Percentiles rank a stretch among this genome's conserved stretches.
Evolutionary conservation across 2,329 filamentous ascomycete species (phyloP).

Genomic region (Nemania serpens): DNA sequence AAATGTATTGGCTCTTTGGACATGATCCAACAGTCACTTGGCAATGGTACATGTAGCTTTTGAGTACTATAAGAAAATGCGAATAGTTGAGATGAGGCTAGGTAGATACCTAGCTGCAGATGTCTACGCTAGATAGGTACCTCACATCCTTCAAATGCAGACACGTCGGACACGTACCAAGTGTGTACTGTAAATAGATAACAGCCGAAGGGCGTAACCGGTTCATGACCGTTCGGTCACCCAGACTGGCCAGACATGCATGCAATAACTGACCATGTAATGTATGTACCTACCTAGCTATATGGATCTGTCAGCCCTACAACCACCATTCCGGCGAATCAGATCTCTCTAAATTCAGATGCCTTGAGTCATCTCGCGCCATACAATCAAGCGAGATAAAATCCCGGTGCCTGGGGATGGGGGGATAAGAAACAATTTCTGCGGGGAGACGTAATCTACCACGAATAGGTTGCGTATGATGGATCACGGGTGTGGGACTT

Average conservation of each 20-base stretch:
- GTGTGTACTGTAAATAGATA: background rate
- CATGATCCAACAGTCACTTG: background rate
- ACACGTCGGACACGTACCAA: slow-evolving; percentile 8
- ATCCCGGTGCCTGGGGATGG: slow-evolving; percentile 36
- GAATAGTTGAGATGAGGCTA: background rate
- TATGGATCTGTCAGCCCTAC: slow-evolving; percentile 21
- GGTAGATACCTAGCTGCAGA: background rate
- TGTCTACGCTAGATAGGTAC: background rate
- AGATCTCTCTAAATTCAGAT: slow-evolving; percentile 13
- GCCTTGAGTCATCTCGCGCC: slow-evolving; percentile 18
- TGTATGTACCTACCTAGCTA: background rate
- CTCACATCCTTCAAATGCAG: background rate
- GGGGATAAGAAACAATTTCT: background rate
- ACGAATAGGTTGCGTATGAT: slow-evolving; percentile 18
- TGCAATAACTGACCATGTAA: background rate
- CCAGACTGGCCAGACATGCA: slow-evolving; percentile 17
- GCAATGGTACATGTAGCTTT: background rate
- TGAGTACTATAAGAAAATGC: background rate
- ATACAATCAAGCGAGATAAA: slow-evolving; percentile 24
- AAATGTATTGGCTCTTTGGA: slow-evolving; percentile 2
- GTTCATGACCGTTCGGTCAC: too few species aligned
- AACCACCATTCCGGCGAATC: slow-evolving; percentile 4
- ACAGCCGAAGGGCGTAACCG: too few species aligned
- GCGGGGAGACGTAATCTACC: slow-evolving; percentile 22
- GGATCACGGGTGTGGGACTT: background rate